Percentiles rank a stretch among this genome's conserved stretches.
Conservation (phyloP, 257 asterid genomes). For the Solanum paucissectum region DNA sequence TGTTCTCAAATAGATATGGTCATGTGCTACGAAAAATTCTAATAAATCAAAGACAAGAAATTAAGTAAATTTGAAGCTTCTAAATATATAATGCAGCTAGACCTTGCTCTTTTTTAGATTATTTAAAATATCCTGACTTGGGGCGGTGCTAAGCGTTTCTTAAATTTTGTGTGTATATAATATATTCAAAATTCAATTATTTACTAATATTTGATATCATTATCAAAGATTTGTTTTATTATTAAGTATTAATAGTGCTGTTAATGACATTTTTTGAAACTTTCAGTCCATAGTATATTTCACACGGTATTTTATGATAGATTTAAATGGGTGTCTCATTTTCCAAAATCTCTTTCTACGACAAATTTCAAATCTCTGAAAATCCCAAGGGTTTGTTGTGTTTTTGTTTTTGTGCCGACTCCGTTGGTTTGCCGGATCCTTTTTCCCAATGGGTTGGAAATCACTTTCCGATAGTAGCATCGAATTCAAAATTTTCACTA, state of each 20-base stretch:
- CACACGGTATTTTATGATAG: background rate
- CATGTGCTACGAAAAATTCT: background rate
- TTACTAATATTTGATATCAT: background rate
- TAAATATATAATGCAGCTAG: background rate
- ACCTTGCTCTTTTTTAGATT: background rate
- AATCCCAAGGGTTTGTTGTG: background rate
- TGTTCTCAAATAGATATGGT: background rate
- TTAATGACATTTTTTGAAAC: background rate
- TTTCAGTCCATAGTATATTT: background rate
- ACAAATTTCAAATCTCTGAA: slow-evolving; percentile 3
- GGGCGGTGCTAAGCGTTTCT: background rate
- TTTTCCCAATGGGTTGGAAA: background rate
- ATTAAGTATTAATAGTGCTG: background rate
- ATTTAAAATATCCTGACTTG: background rate
- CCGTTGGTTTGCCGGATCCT: slow-evolving; percentile 13
- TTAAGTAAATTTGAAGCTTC: background rate
- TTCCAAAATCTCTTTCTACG: background rate
- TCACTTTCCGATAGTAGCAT: background rate
- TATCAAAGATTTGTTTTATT: background rate
- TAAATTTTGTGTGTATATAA: background rate
- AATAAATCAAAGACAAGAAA: background rate
- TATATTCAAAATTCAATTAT: background rate
- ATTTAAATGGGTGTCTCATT: background rate
- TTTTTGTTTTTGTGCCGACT: background rate
- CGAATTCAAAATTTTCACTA: background rate